Percentiles rank a stretch among this genome's conserved stretches.
These are phyloP conservation scores for Chaetoceros muelleri DNA, from an alignment of 108 stramenopile genomes.

Conservation along the genomic window DNA sequence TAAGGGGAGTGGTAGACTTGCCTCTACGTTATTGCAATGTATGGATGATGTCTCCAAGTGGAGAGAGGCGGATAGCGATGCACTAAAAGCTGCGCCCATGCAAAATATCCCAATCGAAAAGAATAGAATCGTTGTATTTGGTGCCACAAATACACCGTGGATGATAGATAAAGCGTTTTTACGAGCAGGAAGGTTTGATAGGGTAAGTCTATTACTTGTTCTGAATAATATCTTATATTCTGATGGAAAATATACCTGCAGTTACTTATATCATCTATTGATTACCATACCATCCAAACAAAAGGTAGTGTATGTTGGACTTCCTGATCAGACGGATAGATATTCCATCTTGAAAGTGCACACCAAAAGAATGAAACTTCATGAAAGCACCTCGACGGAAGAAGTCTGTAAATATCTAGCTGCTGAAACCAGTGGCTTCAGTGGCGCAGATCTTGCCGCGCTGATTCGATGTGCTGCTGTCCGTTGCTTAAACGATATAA, in stretches of 20 bases:
- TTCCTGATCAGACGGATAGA: slow-evolving; percentile 43
- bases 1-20: slow-evolving; percentile 37
- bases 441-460: slow-evolving; percentile 79
- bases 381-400: neutral
- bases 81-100: neutral
- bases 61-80: slow-evolving; percentile 30
- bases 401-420: slow-evolving; percentile 34
- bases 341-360: slow-evolving; percentile 57
- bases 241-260: too few relatives aligned
- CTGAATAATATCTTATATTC: too few relatives aligned
- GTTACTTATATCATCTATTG: too few relatives aligned
- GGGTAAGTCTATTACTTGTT: neutral
- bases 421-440: slow-evolving; percentile 45
- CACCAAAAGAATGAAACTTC: slow-evolving; percentile 38
- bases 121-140: slow-evolving; percentile 53
- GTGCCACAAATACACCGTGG: slow-evolving; percentile 76
- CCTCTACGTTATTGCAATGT: slow-evolving; percentile 61
- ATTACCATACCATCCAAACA: too few relatives aligned
- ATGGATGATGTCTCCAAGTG: slow-evolving; percentile 71
- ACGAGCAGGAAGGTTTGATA: slow-evolving; percentile 69
- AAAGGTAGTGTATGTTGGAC: slow-evolving; percentile 59
- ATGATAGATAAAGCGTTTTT: slow-evolving; percentile 73
- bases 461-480: slow-evolving; percentile 71
- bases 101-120: slow-evolving; percentile 6
- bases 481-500: slow-evolving; percentile 28